Evolutionary conservation across 257 asterid genomes (phyloP).

Genomic region (Gentiana dahurica): DNA sequence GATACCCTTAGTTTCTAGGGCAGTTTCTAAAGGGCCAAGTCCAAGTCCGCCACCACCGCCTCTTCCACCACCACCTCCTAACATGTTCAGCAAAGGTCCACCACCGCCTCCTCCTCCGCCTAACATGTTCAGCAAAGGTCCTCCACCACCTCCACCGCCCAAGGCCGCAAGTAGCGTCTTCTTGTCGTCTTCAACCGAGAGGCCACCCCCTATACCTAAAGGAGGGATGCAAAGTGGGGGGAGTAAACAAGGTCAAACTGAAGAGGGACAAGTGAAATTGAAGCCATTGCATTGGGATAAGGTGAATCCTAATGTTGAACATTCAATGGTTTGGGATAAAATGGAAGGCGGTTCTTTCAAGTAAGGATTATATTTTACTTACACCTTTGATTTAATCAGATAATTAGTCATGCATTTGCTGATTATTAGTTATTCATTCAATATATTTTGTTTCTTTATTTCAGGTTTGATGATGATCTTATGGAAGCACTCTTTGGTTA

Average conservation of each 20-base stretch:
- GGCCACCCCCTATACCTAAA: slow-evolving; percentile 27
- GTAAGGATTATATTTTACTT: slow-evolving; percentile 27
- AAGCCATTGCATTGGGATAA: slow-evolving; percentile 96
- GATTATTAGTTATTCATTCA: no score
- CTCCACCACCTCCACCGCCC: slow-evolving; percentile 41
- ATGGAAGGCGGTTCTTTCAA: slow-evolving; percentile 85
- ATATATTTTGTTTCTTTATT: slow-evolving; percentile 3
- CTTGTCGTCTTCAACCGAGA: slow-evolving; percentile 10
- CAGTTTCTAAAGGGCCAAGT: slow-evolving; percentile 9
- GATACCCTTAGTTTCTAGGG: not conserved
- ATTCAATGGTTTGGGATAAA: slow-evolving; percentile 96
- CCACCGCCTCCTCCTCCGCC: slow-evolving; percentile 47
- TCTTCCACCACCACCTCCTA: slow-evolving; percentile 5
- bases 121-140: slow-evolving; percentile 7
- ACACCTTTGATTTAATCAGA: not conserved
- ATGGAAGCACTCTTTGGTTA: slow-evolving; percentile 96
- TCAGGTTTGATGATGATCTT: slow-evolving; percentile 84
- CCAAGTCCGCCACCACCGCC: slow-evolving; percentile 14
- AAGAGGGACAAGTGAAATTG: slow-evolving; percentile 46
- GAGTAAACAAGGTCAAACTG: slow-evolving; percentile 21
- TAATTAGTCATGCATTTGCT: not conserved
- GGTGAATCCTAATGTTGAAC: slow-evolving; percentile 63
- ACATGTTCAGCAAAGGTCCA: slow-evolving; percentile 16
- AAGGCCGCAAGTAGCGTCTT: slow-evolving; percentile 9
- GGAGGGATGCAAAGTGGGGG: slow-evolving; percentile 22